phyloP scores from a whole-genome alignment of 2,329 filamentous ascomycete genomes.

The Xylariomycetidae sp. region DNA sequence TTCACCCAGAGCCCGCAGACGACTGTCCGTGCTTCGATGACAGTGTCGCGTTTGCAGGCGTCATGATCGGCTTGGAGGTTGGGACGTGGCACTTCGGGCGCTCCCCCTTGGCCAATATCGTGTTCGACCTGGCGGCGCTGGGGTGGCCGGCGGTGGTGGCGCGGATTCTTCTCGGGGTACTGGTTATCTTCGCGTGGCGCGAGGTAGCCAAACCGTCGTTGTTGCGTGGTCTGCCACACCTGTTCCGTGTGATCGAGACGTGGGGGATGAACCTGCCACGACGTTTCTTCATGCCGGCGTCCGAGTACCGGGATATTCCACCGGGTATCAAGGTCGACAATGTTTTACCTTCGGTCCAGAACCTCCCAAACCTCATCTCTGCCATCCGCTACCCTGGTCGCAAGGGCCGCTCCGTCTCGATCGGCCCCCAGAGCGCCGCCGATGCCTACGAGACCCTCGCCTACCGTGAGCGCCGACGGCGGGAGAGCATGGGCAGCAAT shows the following conservation, averaged over 20 bases:
- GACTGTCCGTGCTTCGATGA: slow-evolving; percentile 97
- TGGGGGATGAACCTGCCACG: slow-evolving; percentile 75
- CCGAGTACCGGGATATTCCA: slow-evolving; percentile 80
- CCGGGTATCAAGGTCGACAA: slow-evolving; percentile 70
- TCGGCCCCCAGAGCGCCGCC: slow-evolving; percentile 91
- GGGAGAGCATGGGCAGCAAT: slow-evolving; percentile 50
- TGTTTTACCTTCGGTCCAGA: slow-evolving; percentile 81
- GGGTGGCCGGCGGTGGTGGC: slow-evolving; percentile 58
- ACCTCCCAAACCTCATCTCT: slow-evolving; percentile 75
- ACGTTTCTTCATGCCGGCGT: slow-evolving; percentile 85
- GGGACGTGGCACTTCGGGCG: slow-evolving; percentile 77
- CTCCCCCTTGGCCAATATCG: slow-evolving; percentile 41
- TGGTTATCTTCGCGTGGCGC: slow-evolving; percentile 84
- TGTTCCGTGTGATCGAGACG: slow-evolving; percentile 81
- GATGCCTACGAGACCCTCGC: slow-evolving; percentile 95
- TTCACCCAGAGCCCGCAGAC: slow-evolving; percentile 93
- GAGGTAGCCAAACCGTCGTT: slow-evolving; percentile 81
- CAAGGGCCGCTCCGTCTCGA: slow-evolving; percentile 75
- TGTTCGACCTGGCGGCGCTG: slow-evolving; percentile 60
- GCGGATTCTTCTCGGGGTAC: slow-evolving; percentile 72
- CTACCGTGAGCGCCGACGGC: slow-evolving; percentile 64
- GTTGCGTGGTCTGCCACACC: slow-evolving; percentile 69
- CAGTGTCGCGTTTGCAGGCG: slow-evolving; percentile 86
- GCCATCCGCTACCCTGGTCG: slow-evolving; percentile 74
- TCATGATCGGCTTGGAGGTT: slow-evolving; percentile 76